Percentiles rank a stretch among this genome's conserved stretches.
phyloP scores from a whole-genome alignment of 371 early-diverging fungal species.

The Rhizopus delemar region DNA sequence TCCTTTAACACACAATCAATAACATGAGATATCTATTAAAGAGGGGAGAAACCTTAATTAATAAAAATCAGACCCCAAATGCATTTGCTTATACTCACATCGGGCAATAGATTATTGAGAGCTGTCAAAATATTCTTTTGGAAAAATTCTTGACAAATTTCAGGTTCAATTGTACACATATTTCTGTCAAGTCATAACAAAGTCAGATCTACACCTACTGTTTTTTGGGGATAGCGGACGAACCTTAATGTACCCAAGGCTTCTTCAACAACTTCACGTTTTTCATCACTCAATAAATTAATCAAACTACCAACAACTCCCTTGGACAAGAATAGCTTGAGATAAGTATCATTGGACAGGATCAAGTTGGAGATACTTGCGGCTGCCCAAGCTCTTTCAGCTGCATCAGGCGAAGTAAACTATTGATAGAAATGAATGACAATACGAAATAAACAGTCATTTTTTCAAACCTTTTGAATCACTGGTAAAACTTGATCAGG shows the following conservation, averaged over 20 bases:
- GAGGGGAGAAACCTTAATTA: no score
- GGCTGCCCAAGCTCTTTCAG: slow-evolving; percentile 88
- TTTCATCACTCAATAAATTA: slow-evolving; percentile 69
- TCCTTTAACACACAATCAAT: slow-evolving; percentile 54
- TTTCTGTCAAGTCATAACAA: slow-evolving; percentile 45
- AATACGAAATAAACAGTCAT: background rate
- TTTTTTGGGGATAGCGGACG: background rate
- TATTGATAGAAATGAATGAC: slow-evolving; percentile 30
- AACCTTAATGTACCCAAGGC: slow-evolving; percentile 75
- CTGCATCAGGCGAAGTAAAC: slow-evolving; percentile 65
- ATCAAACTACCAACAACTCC: slow-evolving; percentile 69
- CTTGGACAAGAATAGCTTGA: slow-evolving; percentile 72
- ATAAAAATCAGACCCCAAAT: background rate
- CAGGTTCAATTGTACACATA: slow-evolving; percentile 59
- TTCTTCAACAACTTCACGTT: slow-evolving; percentile 77
- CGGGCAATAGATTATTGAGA: slow-evolving; percentile 49
- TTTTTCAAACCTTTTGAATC: slow-evolving; percentile 51
- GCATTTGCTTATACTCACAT: slow-evolving; percentile 25
- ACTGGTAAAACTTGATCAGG: slow-evolving; percentile 57
- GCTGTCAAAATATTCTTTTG: slow-evolving; percentile 67
- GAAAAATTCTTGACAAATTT: slow-evolving; percentile 68
- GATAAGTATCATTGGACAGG: slow-evolving; percentile 58
- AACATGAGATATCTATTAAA: slow-evolving; percentile 33
- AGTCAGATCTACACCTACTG: background rate
- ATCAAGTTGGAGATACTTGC: slow-evolving; percentile 81